Conservation (phyloP, 768 basidiomycete species). For the Lactarius tabidus region DNA sequence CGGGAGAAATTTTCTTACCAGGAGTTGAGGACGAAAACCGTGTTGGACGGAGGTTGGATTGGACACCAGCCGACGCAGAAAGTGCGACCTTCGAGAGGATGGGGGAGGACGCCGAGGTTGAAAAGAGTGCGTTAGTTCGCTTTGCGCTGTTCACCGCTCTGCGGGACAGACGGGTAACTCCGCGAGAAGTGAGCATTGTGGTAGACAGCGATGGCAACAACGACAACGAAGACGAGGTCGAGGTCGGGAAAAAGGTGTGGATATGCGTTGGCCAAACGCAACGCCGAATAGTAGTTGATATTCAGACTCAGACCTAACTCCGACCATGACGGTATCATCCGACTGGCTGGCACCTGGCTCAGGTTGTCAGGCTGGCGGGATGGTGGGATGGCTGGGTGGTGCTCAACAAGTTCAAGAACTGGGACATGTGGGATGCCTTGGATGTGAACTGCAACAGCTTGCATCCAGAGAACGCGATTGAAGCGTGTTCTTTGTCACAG, state of each 20-base stretch:
- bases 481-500: background rate
- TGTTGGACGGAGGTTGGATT: conserved; percentile 46
- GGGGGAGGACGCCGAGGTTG: conserved; percentile 55
- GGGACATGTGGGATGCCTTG: background rate
- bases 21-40: conserved; percentile 46
- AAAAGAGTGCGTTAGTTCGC: conserved; percentile 77
- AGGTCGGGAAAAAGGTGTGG: conserved; percentile 26
- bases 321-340: conserved; percentile 2
- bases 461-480: background rate
- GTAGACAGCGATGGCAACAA: conserved; percentile 32
- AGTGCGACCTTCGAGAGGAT: conserved; percentile 50
- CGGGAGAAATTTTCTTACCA: conserved; percentile 41
- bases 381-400: background rate
- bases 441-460: background rate
- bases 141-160: conserved; percentile 73
- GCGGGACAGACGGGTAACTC: conserved; percentile 83
- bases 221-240: conserved; percentile 17
- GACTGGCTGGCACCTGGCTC: background rate
- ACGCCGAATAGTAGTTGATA: background rate
- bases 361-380: background rate
- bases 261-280: conserved; percentile 18
- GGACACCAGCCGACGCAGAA: conserved; percentile 43
- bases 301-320: conserved; percentile 24
- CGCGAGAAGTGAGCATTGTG: conserved; percentile 84
- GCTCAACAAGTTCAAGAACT: background rate